Base-by-base conservation (phyloP, 306 rosid genomes). In the Dryas octopetala region DNA sequence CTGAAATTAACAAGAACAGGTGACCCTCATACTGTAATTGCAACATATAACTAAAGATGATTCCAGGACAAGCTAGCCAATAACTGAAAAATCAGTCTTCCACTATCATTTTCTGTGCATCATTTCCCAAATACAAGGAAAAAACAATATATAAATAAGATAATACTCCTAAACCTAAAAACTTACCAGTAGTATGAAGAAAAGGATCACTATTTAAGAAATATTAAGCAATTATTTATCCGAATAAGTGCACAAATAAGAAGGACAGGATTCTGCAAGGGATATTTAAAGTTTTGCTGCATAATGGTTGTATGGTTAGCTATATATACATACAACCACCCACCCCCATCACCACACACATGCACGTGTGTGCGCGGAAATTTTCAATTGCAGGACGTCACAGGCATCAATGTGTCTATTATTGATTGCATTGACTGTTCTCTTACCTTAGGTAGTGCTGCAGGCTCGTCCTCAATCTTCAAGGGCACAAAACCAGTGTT, bases 361-460 rank as follows among this genome's bases (percentile, higher is more conserved):
- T 23, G 23, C 0, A 0, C 38, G 38, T 32, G 38, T 32, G 38
- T 1, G 38, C 3, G 38, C 38, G 38, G 38, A 32, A 32, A 32
- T 32, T 32, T 32, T 32, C 38, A 32, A 32, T 32, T 32, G 38
- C 38, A 32, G 38, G 38, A 32, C 38, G 3, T 32, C 38, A 32
- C 38, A 32, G 38, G 38, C 38, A 32, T 32, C 38, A 32, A 32
- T 32, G 38, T 32, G 3, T 32, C 38, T 32, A 32, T 32, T 32
- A 32, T 32, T 32, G 38, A 32, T 32, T 32, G 38, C 38, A 32
- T 2, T 32, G 38, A 32, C 38, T 32, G 38, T 32, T 32, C 38
- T 66, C 76, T 57, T 79, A 87, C 98, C 96, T 90, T 91, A 55
- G 95, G 91, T 64, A 82, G 75, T 65, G 87, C 77, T 8, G 84